Evolutionary conservation across 2,329 filamentous ascomycete species (phyloP).

Genomic region (Mollisia scopiformis): DNA sequence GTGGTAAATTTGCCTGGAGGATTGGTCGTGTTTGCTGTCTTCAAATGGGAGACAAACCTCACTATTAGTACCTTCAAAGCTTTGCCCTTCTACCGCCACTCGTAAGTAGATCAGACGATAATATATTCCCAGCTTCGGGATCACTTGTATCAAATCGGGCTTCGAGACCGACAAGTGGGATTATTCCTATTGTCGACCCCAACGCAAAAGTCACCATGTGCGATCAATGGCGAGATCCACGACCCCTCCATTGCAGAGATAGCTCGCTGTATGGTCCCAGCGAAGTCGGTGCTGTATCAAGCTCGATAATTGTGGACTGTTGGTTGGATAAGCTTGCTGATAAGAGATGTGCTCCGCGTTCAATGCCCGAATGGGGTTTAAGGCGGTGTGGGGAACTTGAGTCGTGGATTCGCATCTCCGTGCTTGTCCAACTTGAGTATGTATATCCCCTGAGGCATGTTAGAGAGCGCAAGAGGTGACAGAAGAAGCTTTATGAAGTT

Average conservation of each 20-base stretch:
- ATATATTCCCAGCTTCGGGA: conserved; percentile 29
- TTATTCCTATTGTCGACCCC: conserved; percentile 17
- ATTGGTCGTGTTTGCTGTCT: background rate
- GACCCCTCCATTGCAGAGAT: conserved; percentile 21
- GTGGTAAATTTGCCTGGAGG: background rate
- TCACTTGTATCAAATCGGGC: conserved; percentile 35
- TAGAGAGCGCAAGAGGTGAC: background rate
- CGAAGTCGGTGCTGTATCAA: conserved; percentile 10
- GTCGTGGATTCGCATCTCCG: background rate
- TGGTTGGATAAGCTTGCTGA: conserved; percentile 26
- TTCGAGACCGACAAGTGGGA: conserved; percentile 24
- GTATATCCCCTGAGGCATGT: conserved; percentile 14
- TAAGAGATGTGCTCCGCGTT: conserved; percentile 21
- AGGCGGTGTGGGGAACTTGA: conserved; percentile 20
- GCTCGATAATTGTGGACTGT: conserved; percentile 18
- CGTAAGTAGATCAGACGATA: conserved; percentile 6
- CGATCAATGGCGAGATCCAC: conserved; percentile 7
- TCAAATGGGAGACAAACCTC: background rate
- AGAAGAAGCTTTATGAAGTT: background rate
- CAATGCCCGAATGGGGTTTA: conserved; percentile 24
- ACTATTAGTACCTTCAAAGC: background rate
- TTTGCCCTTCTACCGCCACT: background rate
- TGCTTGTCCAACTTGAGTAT: conserved; percentile 22
- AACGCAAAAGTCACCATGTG: conserved; percentile 16
- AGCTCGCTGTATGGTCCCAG: conserved; percentile 15